Percentiles rank a stretch among this genome's conserved stretches.
These are phyloP conservation scores for Trametes versicolor DNA, from an alignment of 1,284 basidiomycete genomes.

Conservation along the genomic window DNA sequence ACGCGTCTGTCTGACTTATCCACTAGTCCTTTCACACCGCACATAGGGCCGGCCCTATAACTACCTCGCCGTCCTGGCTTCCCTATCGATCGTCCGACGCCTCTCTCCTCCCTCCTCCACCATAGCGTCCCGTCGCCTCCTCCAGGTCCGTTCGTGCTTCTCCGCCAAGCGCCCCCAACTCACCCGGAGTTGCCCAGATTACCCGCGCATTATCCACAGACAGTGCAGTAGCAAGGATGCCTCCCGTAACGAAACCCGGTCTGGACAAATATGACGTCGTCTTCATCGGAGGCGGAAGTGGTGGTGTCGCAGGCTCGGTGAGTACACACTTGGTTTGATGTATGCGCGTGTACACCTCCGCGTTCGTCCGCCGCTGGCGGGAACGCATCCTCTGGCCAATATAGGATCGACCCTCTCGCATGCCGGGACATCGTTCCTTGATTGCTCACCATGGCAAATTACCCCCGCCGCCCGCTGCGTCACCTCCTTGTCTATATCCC, in stretches of 20 bases:
- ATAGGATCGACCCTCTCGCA: too few relatives aligned
- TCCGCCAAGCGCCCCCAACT: background rate
- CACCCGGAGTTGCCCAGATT: slow-evolving; percentile 49
- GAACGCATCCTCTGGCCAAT: too few relatives aligned
- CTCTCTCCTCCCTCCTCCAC: slow-evolving; percentile 17
- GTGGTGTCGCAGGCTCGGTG: slow-evolving; percentile 82
- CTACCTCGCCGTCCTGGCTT: slow-evolving; percentile 29
- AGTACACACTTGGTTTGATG: slow-evolving; percentile 38
- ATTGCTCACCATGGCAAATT: too few relatives aligned
- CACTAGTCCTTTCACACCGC: slow-evolving; percentile 12
- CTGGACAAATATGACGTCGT: slow-evolving; percentile 81
- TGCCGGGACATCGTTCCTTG: background rate
- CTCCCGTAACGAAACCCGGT: slow-evolving; percentile 73
- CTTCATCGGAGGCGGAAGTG: slow-evolving; percentile 87
- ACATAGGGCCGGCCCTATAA: slow-evolving; percentile 22
- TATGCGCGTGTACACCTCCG: too few relatives aligned
- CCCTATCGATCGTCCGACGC: slow-evolving; percentile 32
- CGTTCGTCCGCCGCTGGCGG: background rate
- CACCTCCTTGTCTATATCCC: too few relatives aligned
- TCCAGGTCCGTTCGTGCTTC: slow-evolving; percentile 24
- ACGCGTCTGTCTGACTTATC: slow-evolving; percentile 6
- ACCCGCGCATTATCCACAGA: slow-evolving; percentile 55
- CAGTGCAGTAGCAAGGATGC: slow-evolving; percentile 57
- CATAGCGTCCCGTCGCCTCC: slow-evolving; percentile 35
- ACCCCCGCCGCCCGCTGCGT: too few relatives aligned